Base-by-base conservation (phyloP, 108 stramenopile genomes). In the Cyclotella choctawhatcheeana region DNA sequence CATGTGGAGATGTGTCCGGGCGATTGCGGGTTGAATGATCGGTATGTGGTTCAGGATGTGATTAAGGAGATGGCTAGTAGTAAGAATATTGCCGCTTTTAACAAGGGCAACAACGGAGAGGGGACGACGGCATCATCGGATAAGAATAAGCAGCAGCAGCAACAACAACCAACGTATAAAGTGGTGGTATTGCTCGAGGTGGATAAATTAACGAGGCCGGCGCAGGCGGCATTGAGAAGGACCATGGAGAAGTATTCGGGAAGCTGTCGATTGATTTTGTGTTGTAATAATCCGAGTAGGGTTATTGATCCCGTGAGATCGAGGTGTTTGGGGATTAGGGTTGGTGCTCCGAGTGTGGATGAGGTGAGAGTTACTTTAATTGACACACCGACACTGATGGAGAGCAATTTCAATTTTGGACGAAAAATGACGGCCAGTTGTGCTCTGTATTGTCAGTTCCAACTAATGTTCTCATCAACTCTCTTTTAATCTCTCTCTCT, bases 221-320 rank as follows among this genome's bases (percentile, higher is more conserved):
- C 97, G 30, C 97, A 98, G 83, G 93, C 95, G 13, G 97, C 88
- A 14, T 71, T 98, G 53, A 88, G 99, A 70, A 86, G 97, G 31
- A 99, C 99, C 20, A 99, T 99, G 99, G 99, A 99, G 68, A 98
- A 97, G 74, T 98, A 97, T 78, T 91, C 89, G 2, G 45, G 69
- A n/a, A 76, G 85, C n/a, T 98, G 97, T 77, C 89, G 99, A 25
- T 76, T 99, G 52, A 97, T 99, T 73, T 82, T 99, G 26, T 86
- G 85, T 52, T 97, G 97, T 73, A 89, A 93, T 50, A 93, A 83
- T 76, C 92, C 84, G 8, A 84, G 81, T 70, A 95, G 95, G 71
- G 85, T 98, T 22, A 98, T 99, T 82, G 98, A 96, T 48, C 99
- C 99, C 3, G 83, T 99, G 24, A 92, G 97, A 8, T 90, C 88